Conservation (phyloP, 768 basidiomycete genomes). For the Xanthoconium stramineum region DNA sequence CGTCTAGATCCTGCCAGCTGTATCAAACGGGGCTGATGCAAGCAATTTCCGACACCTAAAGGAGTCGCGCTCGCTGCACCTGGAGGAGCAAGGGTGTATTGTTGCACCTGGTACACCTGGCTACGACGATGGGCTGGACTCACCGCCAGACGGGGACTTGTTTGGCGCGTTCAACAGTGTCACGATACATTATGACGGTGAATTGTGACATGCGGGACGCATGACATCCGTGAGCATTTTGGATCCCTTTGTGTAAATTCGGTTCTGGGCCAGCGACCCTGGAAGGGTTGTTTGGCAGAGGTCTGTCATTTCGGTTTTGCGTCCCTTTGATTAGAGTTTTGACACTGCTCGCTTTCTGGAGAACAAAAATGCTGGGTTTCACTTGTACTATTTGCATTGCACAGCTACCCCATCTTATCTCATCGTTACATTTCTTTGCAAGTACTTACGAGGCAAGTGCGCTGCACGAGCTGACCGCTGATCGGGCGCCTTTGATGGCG, state of each 20-base stretch:
- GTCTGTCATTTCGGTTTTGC: conserved; percentile 17
- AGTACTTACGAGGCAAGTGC: conserved; percentile 21
- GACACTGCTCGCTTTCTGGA: conserved; percentile 22
- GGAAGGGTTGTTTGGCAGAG: conserved; percentile 9
- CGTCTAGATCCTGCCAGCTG: conserved; percentile 72
- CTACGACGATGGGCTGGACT: conserved; percentile 43
- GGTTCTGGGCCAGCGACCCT: conserved; percentile 2
- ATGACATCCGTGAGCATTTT: background rate
- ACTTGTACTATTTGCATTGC: conserved; percentile 35
- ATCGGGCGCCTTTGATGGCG: conserved; percentile 18
- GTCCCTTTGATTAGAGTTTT: conserved; percentile 19
- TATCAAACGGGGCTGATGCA: conserved; percentile 74
- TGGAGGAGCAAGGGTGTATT: conserved; percentile 61
- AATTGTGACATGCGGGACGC: conserved; percentile 31
- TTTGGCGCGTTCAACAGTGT: conserved; percentile 90
- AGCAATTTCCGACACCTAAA: conserved; percentile 89
- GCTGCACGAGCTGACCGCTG: conserved; percentile 19
- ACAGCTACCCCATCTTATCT: conserved; percentile 20
- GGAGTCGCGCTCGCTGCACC: conserved; percentile 88
- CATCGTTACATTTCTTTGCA: conserved; percentile 19
- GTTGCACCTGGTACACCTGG: conserved; percentile 38
- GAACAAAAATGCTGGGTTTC: conserved; percentile 19
- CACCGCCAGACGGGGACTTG: conserved; percentile 54
- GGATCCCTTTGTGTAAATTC: conserved; percentile 3
- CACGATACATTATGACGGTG: conserved; percentile 83